Percentiles rank a stretch among this genome's conserved stretches.
phyloP scores from a whole-genome alignment of 1,284 basidiomycete genomes.

The Mycosarcoma mackinlayi region DNA sequence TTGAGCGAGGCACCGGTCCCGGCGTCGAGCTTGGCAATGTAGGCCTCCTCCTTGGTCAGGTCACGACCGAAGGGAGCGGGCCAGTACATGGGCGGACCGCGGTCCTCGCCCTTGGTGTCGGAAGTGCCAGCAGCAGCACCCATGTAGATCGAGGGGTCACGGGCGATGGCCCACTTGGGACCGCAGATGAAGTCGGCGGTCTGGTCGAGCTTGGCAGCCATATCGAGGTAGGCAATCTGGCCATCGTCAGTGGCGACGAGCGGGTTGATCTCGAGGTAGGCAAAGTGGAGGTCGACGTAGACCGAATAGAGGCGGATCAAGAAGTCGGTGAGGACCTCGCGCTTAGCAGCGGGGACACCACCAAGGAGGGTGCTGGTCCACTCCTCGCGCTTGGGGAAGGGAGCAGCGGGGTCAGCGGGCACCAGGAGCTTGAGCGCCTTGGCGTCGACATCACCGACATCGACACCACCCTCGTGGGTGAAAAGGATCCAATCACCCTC shows the following conservation, averaged over 20 bases:
- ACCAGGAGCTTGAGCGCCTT: conserved; percentile 91
- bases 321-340: conserved; percentile 75
- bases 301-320: conserved; percentile 93
- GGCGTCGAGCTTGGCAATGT: conserved; percentile 96
- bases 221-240: conserved; percentile 94
- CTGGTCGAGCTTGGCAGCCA: conserved; percentile 98
- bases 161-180: conserved; percentile 97
- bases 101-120: conserved; percentile 65
- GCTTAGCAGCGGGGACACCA: conserved; percentile 59
- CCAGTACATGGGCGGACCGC: conserved; percentile 95
- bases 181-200: conserved; percentile 98
- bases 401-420: conserved; percentile 80
- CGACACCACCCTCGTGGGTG: conserved; percentile 98
- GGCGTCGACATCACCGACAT: conserved; percentile 97
- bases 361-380: conserved; percentile 60
- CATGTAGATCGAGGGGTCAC: conserved; percentile 81
- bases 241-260: conserved; percentile 90
- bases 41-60: conserved; percentile 97
- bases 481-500: conserved; percentile 97
- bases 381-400: conserved; percentile 82
- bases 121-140: conserved; percentile 71
- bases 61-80: conserved; percentile 98
- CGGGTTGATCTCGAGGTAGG: conserved; percentile 99
- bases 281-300: conserved; percentile 85
- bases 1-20: conserved; percentile 98